Evolutionary conservation across 148 eudicot species (phyloP).

Genomic region (Camellia japonica): DNA sequence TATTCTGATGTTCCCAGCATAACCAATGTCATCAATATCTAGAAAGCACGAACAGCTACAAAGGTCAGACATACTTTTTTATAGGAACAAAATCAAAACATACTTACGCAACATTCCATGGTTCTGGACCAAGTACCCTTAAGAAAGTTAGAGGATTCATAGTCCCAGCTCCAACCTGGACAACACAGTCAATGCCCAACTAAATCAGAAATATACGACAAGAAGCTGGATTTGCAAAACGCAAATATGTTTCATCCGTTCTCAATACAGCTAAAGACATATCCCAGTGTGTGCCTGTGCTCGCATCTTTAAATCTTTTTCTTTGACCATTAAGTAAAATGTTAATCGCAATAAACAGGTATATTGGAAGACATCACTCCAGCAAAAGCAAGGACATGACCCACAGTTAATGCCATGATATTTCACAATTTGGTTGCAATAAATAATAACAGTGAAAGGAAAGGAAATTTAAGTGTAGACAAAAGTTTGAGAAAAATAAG

Average conservation of each 20-base stretch:
- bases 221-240: not conserved
- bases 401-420: not conserved
- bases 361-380: not conserved
- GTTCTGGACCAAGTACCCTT: slow-evolving; percentile 99
- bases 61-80: slow-evolving; percentile 38
- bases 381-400: not conserved
- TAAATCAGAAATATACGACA: slow-evolving; percentile 5
- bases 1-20: slow-evolving; percentile 1
- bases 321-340: not conserved
- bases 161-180: slow-evolving; percentile 99
- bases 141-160: slow-evolving; percentile 97
- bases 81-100: slow-evolving; percentile 5
- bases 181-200: slow-evolving; percentile 18
- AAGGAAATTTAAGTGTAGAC: not conserved
- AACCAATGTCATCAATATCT: not conserved
- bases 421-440: not conserved
- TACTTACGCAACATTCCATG: slow-evolving; percentile 99
- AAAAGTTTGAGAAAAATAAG: not conserved
- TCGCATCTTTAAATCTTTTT: not conserved
- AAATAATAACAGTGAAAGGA: not conserved
- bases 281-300: not conserved
- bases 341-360: not conserved
- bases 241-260: not conserved
- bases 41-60: not conserved
- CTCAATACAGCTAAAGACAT: not conserved